phyloP scores from a whole-genome alignment of 1,284 basidiomycete genomes.

The Apiotrichum veenhuisii region DNA sequence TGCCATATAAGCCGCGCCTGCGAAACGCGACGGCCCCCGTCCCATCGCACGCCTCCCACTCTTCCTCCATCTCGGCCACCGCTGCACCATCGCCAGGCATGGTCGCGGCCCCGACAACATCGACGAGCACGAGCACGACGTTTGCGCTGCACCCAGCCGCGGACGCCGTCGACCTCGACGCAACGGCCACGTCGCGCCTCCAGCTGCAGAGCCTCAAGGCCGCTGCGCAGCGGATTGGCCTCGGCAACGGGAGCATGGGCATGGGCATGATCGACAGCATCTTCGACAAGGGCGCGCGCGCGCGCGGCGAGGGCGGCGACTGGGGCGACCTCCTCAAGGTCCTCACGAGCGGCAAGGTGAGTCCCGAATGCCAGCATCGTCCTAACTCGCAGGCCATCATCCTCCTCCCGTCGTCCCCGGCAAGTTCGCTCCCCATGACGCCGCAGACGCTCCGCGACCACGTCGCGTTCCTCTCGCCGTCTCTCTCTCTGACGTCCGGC shows the following conservation, averaged over 20 bases:
- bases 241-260: slow-evolving; percentile 66
- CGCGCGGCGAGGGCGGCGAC: slow-evolving; percentile 62
- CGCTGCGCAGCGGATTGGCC: slow-evolving; percentile 67
- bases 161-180: slow-evolving; percentile 1
- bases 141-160: slow-evolving; percentile 27
- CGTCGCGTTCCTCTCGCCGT: slow-evolving; percentile 55
- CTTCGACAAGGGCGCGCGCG: slow-evolving; percentile 60
- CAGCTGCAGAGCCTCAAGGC: slow-evolving; percentile 77
- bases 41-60: not conserved
- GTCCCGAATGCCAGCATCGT: too few species aligned
- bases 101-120: slow-evolving; percentile 9
- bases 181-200: slow-evolving; percentile 47
- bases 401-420: slow-evolving; percentile 64
- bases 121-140: slow-evolving; percentile 25
- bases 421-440: slow-evolving; percentile 56
- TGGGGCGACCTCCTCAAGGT: slow-evolving; percentile 73
- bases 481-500: slow-evolving; percentile 47
- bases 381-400: slow-evolving; percentile 83
- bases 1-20: slow-evolving; percentile 17
- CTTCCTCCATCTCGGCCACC: not conserved
- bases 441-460: slow-evolving; percentile 75
- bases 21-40: not conserved
- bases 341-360: slow-evolving; percentile 65
- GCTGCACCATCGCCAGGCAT: not conserved
- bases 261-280: slow-evolving; percentile 81